Conservation (phyloP, 2,329 filamentous ascomycete species). For the Diaporthe eres region DNA sequence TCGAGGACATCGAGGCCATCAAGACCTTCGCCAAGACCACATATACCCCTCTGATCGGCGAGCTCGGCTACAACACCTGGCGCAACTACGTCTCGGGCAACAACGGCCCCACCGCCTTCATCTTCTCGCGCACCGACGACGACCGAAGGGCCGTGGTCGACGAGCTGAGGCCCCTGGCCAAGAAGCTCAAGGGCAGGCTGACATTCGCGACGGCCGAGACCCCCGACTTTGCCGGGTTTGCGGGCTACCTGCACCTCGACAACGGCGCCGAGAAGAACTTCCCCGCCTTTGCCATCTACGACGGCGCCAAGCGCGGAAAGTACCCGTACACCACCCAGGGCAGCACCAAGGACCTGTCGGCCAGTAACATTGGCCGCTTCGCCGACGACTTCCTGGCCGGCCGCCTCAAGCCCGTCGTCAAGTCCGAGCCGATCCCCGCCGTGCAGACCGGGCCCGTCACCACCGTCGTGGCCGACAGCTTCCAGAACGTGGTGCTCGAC, state of each 20-base stretch:
- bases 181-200: slow-evolving; percentile 93
- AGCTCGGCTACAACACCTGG: slow-evolving; percentile 97
- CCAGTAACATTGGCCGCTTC: slow-evolving; percentile 80
- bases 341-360: slow-evolving; percentile 80
- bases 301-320: slow-evolving; percentile 95
- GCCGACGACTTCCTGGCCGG: slow-evolving; percentile 87
- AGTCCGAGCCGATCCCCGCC: slow-evolving; percentile 97
- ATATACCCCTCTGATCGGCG: slow-evolving; percentile 91
- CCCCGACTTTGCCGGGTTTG: slow-evolving; percentile 93
- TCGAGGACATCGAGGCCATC: slow-evolving; percentile 82
- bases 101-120: slow-evolving; percentile 93
- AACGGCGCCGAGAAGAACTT: slow-evolving; percentile 80
- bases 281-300: slow-evolving; percentile 98
- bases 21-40: slow-evolving; percentile 86
- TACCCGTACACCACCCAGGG: slow-evolving; percentile 90
- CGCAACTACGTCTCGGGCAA: slow-evolving; percentile 88
- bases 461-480: slow-evolving; percentile 92
- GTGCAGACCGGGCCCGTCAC: slow-evolving; percentile 90
- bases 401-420: slow-evolving; percentile 95
- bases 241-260: slow-evolving; percentile 96
- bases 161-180: slow-evolving; percentile 85
- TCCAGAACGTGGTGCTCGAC: slow-evolving; percentile 91
- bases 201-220: slow-evolving; percentile 99
- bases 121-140: slow-evolving; percentile 93
- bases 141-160: slow-evolving; percentile 85